These are phyloP conservation scores for Panaeolus cyanescens DNA, from an alignment of 768 basidiomycete species.

Conservation along the genomic window DNA sequence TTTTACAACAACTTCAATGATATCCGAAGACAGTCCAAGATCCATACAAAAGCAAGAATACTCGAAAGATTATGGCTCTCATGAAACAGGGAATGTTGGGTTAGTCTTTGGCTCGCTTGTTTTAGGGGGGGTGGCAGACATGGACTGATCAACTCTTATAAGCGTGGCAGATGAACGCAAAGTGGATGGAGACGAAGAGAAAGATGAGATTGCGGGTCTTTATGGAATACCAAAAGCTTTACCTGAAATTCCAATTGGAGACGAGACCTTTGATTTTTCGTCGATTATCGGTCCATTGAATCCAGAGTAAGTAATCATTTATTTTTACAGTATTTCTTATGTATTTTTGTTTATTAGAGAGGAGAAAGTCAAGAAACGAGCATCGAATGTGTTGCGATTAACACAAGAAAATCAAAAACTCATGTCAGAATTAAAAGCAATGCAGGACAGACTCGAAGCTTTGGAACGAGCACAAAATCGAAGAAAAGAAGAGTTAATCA, in stretches of 20 bases:
- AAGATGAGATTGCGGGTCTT: not conserved
- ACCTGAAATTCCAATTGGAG: slow-evolving; percentile 55
- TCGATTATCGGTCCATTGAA: slow-evolving; percentile 41
- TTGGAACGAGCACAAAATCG: slow-evolving; percentile 62
- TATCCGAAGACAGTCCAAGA: not conserved
- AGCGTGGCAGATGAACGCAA: not conserved
- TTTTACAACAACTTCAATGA: not conserved
- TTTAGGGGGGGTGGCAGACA: slow-evolving; percentile 13
- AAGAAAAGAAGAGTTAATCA: slow-evolving; percentile 34
- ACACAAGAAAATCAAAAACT: slow-evolving; percentile 80
- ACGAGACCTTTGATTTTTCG: slow-evolving; percentile 45
- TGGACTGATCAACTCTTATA: slow-evolving; percentile 30
- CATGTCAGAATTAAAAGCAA: slow-evolving; percentile 72
- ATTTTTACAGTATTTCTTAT: slow-evolving; percentile 16
- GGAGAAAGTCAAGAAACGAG: slow-evolving; percentile 65
- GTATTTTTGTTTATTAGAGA: slow-evolving; percentile 31
- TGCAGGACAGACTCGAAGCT: slow-evolving; percentile 74
- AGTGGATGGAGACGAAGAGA: not conserved
- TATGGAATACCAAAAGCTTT: slow-evolving; percentile 9
- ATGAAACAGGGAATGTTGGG: slow-evolving; percentile 29
- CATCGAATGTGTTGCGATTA: slow-evolving; percentile 75
- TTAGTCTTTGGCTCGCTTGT: slow-evolving; percentile 28
- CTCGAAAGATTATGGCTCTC: not conserved
- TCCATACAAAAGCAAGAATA: not conserved
- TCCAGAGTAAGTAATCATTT: slow-evolving; percentile 48